Base-by-base conservation (phyloP, 164 flowering plant genomes). In the Malania oleifera region DNA sequence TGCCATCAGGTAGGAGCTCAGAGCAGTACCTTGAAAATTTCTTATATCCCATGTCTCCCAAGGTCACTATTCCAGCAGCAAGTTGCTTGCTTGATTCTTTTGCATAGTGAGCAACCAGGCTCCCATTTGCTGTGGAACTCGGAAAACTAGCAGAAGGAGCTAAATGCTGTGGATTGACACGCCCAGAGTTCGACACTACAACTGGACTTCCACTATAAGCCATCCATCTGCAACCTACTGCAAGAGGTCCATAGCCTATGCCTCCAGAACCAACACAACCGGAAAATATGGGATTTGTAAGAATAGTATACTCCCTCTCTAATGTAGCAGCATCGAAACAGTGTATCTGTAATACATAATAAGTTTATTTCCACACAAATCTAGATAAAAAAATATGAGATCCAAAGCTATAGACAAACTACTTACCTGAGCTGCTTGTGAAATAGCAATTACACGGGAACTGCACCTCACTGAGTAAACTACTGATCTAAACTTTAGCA, bases 1-100 rank as follows among this genome's bases (percentile, higher is more conserved):
- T 70, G 52, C 66, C 29, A 49, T 88, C 92, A 54, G 91, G 92
- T 51, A 76, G 59, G 22, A 82, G 76, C 69, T 84, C 92, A 46
- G 90, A 86, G 71, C 69, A 88, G 60, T 86, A 89, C 58, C 80
- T 74, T 6, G 91, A 81, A 23, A 89, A 69, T 70, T 78, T 86
- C 74, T 83, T 84, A 70, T 81, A 82, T 24, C 96, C 93, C 61
- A 69, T 78, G 60, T 86, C 93, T 40, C 96, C 96, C 1, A 89
- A 66, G 45, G 83, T 81, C 57, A 74, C 87, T 57, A 89, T 86
- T 59, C 96, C 89, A 57, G 84, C 81, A 69, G 96, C 96, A 64
- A 88, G 80, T 54, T 86, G 92, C 71, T 82, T 88, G 72, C 92
- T 84, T 11, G 96, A 88, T 67, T 86, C 89, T 65, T 72, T 82